Percentiles rank a stretch among this genome's conserved stretches.
These are phyloP conservation scores for Pseudocercospora cruenta DNA, from an alignment of 2,329 filamentous ascomycete species.

Conservation along the genomic window DNA sequence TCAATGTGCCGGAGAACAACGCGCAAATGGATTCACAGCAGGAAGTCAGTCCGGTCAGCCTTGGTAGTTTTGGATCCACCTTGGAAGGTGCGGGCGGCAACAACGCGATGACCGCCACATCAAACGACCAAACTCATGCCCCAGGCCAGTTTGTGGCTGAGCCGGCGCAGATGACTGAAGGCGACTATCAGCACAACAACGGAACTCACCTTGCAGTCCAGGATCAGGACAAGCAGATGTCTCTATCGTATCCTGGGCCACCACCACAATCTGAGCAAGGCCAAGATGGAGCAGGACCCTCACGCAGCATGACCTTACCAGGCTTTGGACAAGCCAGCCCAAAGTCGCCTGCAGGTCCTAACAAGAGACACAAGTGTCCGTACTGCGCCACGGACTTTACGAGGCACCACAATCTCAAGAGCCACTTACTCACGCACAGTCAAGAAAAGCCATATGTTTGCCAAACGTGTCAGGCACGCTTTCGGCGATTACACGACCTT, in stretches of 20 bases:
- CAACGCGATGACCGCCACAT: slow-evolving; percentile 48
- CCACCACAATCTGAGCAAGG: slow-evolving; percentile 49
- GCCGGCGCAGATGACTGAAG: slow-evolving; percentile 42
- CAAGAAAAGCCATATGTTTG: slow-evolving; percentile 98
- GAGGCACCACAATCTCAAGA: slow-evolving; percentile 95
- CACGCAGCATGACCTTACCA: slow-evolving; percentile 61
- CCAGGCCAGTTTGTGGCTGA: slow-evolving; percentile 37
- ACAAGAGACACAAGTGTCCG: slow-evolving; percentile 93
- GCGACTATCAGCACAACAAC: slow-evolving; percentile 36
- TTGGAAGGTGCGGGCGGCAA: slow-evolving; percentile 50
- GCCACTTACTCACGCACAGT: slow-evolving; percentile 93
- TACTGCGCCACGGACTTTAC: slow-evolving; percentile 98
- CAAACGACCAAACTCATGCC: slow-evolving; percentile 56
- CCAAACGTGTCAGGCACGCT: slow-evolving; percentile 88
- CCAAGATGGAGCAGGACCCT: slow-evolving; percentile 55
- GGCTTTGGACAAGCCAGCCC: slow-evolving; percentile 60
- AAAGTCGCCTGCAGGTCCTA: slow-evolving; percentile 61
- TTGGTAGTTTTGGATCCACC: slow-evolving; percentile 57
- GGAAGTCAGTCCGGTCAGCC: slow-evolving; percentile 58
- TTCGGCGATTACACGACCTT: slow-evolving; percentile 88
- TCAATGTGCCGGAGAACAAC: slow-evolving; percentile 52
- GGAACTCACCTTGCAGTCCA: slow-evolving; percentile 29
- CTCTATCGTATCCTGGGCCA: slow-evolving; percentile 68
- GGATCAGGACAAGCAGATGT: slow-evolving; percentile 57
- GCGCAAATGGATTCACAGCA: slow-evolving; percentile 47